A percentile compares a stretch with the other conserved stretches of the same genome.
These are phyloP conservation scores for Viola pubescens DNA, from an alignment of 441 rosid genomes.

Conservation along the genomic window DNA sequence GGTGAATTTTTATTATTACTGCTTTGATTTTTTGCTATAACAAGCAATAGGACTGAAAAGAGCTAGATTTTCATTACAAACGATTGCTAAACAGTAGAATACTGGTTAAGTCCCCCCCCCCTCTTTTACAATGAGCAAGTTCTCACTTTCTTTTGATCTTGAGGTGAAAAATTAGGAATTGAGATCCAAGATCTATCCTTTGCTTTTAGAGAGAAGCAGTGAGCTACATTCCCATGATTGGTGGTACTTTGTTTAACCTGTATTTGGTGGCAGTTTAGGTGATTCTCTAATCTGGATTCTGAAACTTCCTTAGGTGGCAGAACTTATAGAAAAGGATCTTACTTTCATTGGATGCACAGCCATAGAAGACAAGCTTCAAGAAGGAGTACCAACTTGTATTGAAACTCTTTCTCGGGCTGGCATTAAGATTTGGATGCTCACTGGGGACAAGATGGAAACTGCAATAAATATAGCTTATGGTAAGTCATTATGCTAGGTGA, in stretches of 20 bases:
- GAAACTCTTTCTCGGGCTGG: constrained; percentile 98
- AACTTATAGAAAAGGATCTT: constrained; percentile 89
- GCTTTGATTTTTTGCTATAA: not conserved
- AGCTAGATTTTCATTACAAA: constrained; percentile 6
- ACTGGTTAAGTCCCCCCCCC: not conserved
- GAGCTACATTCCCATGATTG: not conserved
- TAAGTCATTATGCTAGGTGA: constrained; percentile 22
- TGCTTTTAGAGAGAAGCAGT: too few relatives aligned
- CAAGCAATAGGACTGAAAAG: not conserved
- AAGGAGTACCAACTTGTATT: constrained; percentile 97
- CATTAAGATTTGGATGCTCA: constrained; percentile 97
- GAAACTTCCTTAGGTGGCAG: constrained; percentile 69
- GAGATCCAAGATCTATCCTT: too few relatives aligned
- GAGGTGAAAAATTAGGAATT: too few relatives aligned
- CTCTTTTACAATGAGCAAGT: not conserved
- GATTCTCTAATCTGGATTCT: constrained; percentile 12
- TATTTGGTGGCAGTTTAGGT: constrained; percentile 10
- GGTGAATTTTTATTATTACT: constrained; percentile 7
- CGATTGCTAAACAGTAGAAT: not conserved
- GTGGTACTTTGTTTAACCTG: not conserved
- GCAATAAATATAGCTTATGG: constrained; percentile 99
- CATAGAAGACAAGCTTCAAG: constrained; percentile 99
- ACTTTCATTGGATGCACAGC: constrained; percentile 92
- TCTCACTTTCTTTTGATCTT: not conserved
- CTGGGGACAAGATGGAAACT: constrained; percentile 99